phyloP scores from a whole-genome alignment of 2,329 filamentous ascomycete species.

The Cercospora canescens region DNA sequence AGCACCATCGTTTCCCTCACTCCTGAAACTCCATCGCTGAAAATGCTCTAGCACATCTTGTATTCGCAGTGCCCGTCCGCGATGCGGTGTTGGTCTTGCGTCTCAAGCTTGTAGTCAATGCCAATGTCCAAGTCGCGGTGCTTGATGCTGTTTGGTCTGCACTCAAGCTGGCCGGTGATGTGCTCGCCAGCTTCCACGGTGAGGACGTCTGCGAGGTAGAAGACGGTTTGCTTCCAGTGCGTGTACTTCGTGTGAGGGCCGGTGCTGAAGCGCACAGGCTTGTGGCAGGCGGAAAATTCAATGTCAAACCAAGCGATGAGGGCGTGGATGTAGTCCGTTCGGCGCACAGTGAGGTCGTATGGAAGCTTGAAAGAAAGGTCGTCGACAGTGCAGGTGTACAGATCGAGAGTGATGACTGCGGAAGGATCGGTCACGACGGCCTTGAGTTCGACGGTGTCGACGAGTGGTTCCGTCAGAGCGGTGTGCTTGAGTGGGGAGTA shows the following conservation, averaged over 20 bases:
- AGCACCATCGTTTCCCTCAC: conserved; percentile 1
- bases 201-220: conserved; percentile 91
- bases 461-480: conserved; percentile 90
- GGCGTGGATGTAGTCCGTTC: conserved; percentile 94
- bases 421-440: conserved; percentile 92
- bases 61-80: conserved; percentile 74
- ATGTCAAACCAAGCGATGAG: conserved; percentile 99
- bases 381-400: conserved; percentile 84
- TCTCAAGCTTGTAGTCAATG: conserved; percentile 78
- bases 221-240: conserved; percentile 99
- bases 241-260: conserved; percentile 99
- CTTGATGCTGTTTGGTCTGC: conserved; percentile 92
- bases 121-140: conserved; percentile 90
- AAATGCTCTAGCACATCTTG: conserved; percentile 58
- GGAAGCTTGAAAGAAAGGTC: conserved; percentile 82
- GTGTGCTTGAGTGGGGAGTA: conserved; percentile 92
- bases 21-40: conserved; percentile 18
- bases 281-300: conserved; percentile 97
- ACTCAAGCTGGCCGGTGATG: conserved; percentile 71
- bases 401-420: conserved; percentile 81
- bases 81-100: conserved; percentile 68
- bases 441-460: conserved; percentile 97
- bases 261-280: conserved; percentile 94
- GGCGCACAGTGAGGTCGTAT: conserved; percentile 74
- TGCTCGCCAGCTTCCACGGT: conserved; percentile 87